Conservation (phyloP, 805 yeast genomes). For the Martiniozyma abietophila region DNA sequence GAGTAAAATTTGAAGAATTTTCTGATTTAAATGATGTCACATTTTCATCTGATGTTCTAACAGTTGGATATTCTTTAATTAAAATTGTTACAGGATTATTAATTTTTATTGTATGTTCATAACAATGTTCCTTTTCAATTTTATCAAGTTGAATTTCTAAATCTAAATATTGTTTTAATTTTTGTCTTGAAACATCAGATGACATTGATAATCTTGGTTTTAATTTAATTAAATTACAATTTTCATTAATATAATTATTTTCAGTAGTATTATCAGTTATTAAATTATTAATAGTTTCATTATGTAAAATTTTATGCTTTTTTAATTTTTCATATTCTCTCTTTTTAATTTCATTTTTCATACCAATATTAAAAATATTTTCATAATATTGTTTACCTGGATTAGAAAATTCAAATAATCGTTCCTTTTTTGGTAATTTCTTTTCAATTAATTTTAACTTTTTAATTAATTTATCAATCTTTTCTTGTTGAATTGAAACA, state of each 20-base stretch:
- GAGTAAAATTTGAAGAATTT: no score
- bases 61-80: background rate
- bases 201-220: conserved; percentile 3
- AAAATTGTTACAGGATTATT: conserved; percentile 3
- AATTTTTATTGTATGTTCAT: background rate
- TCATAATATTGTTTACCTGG: conserved; percentile 38
- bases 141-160: conserved; percentile 22
- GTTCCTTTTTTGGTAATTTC: conserved; percentile 27
- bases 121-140: conserved; percentile 10
- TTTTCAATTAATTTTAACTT: conserved; percentile 28
- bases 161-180: conserved; percentile 20
- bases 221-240: background rate
- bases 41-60: conserved; percentile 1
- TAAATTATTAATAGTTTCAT: no score
- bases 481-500: conserved; percentile 12
- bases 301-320: no score
- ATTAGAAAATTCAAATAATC: conserved; percentile 28
- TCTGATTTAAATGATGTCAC: no score
- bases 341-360: conserved; percentile 15
- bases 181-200: conserved; percentile 10
- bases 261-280: background rate
- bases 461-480: conserved; percentile 18
- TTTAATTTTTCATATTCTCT: background rate
- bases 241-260: background rate
- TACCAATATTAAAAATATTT: conserved; percentile 25